These are phyloP conservation scores for Colletotrichum salicis DNA, from an alignment of 2,329 filamentous ascomycete species.

Conservation along the genomic window DNA sequence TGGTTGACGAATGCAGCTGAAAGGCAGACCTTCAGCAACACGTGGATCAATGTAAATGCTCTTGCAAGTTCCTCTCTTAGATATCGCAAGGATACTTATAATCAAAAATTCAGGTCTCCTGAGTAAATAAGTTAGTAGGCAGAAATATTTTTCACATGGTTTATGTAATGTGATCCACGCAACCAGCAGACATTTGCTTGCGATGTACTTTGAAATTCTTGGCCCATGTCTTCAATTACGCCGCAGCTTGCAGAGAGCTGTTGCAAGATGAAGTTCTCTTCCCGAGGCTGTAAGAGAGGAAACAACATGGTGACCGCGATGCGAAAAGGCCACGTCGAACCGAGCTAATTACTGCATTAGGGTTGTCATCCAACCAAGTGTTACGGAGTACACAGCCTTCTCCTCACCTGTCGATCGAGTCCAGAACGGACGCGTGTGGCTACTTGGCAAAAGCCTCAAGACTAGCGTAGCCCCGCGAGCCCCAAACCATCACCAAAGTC, in stretches of 20 bases:
- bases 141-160: no score
- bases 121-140: no score
- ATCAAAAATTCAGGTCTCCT: no score
- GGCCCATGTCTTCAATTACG: not conserved
- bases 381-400: not conserved
- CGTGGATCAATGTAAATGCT: no score
- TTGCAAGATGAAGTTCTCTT: not conserved
- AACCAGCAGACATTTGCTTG: not conserved
- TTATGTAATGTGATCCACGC: not conserved
- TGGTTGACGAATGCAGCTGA: no score
- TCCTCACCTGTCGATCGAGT: not conserved
- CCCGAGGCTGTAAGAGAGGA: not conserved
- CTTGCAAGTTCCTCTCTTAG: no score
- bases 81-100: not conserved
- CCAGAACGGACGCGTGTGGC: not conserved
- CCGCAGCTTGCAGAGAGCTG: not conserved
- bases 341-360: no score
- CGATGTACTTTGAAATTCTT: not conserved
- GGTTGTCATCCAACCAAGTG: not conserved
- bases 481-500: not conserved
- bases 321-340: not conserved
- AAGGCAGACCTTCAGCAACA: no score
- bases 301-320: not conserved
- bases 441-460: no score
- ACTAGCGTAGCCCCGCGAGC: not conserved